A percentile compares a stretch with the other conserved stretches of the same genome.
These are phyloP conservation scores for Coemansia sp. DNA, from an alignment of 192 early-diverging fungal genomes.

Conservation along the genomic window DNA sequence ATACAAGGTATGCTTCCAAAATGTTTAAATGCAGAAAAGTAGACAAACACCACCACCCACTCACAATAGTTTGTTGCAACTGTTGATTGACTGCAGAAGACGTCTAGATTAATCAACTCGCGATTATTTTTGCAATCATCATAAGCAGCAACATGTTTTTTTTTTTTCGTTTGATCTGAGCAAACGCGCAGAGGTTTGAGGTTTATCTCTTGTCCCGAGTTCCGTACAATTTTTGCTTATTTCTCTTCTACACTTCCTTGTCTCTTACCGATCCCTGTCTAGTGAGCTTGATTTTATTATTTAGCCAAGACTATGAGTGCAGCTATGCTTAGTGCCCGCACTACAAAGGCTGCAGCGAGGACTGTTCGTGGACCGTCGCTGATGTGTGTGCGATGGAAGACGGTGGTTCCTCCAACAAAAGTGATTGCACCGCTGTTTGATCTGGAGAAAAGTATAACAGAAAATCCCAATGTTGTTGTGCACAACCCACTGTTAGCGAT, in stretches of 20 bases:
- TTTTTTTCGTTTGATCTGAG: background rate
- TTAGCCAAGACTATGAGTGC: background rate
- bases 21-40: background rate
- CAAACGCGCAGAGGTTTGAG: background rate
- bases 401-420: background rate
- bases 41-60: background rate
- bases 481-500: constrained; percentile 38
- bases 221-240: background rate
- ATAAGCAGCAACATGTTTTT: background rate
- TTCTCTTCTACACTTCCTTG: background rate
- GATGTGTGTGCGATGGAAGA: constrained; percentile 4
- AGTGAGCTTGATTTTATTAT: background rate
- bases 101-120: background rate
- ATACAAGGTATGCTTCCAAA: constrained; percentile 2
- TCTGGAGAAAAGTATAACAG: constrained; percentile 1
- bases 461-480: background rate
- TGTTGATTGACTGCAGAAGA: background rate
- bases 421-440: constrained; percentile 7
- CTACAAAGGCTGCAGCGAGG: background rate
- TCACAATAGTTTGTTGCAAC: background rate
- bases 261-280: background rate
- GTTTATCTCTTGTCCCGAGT: background rate
- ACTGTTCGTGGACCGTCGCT: background rate
- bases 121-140: background rate
- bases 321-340: background rate